Conservation (phyloP, 805 yeast species). For the Wickerhamomyces alni region DNA sequence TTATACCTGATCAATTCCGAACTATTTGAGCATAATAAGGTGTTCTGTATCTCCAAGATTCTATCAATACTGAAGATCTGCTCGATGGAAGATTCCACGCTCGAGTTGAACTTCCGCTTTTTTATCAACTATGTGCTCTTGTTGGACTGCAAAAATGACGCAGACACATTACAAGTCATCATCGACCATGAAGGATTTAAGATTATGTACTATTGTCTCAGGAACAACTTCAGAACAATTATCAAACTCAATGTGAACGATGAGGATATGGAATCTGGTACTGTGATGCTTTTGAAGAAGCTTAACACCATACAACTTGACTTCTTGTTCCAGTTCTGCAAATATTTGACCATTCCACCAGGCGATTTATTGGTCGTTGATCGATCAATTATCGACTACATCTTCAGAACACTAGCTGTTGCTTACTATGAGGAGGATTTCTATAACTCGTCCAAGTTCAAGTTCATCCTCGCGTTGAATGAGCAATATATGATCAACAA, state of each 20-base stretch:
- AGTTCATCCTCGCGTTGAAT: conserved; percentile 66
- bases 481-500: conserved; percentile 78
- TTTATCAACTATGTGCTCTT: conserved; percentile 38
- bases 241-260: conserved; percentile 16
- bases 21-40: conserved; percentile 30
- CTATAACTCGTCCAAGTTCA: conserved; percentile 61
- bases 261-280: conserved; percentile 26
- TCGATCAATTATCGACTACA: conserved; percentile 38
- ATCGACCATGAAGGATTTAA: conserved; percentile 48
- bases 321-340: conserved; percentile 49
- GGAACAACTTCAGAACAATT: conserved; percentile 20
- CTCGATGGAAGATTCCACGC: conserved; percentile 14
- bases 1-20: conserved; percentile 27
- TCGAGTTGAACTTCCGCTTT: conserved; percentile 29
- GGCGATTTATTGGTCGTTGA: conserved; percentile 38
- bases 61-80: conserved; percentile 37
- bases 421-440: conserved; percentile 47
- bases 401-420: conserved; percentile 41
- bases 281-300: conserved; percentile 29
- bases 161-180: conserved; percentile 36
- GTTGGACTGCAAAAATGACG: conserved; percentile 38
- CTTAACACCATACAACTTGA: conserved; percentile 41
- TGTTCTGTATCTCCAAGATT: conserved; percentile 45
- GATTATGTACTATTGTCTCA: conserved; percentile 36
- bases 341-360: conserved; percentile 37